Base-by-base conservation (phyloP, 768 basidiomycete species). In the Tricholoma flavovirens region DNA sequence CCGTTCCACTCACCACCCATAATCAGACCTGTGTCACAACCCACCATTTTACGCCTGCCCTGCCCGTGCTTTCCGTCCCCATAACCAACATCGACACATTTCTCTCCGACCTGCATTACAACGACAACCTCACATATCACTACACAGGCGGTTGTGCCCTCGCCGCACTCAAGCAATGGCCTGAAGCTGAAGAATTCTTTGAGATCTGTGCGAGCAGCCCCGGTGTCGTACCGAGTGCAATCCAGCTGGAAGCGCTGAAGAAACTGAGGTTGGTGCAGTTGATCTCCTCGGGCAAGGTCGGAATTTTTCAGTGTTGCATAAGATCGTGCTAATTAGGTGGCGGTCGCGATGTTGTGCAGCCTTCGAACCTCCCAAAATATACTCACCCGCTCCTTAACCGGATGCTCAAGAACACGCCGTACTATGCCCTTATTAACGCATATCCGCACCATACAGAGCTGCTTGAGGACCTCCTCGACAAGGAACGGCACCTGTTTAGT, bases 171-270 rank as follows among this genome's bases (percentile, higher is more conserved):
- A 83, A 84, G 62, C 74, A 75, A 15, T 93, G 86, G 83, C 62
- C 73, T 2, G 78, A 84, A 8, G 89, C 93, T 0, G 82, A 84
- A 56, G 87, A 90, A 54, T 84, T 81, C 59, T 86, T 94, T 50
- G 93, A 96, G 70, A 87, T 88, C 24, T 87, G 86, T 56, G 84
- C 85, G 21, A 82, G 80, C 32, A 78, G 80, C 19, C 87, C 83
- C 4, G 86, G 79, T 22, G 73, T 67, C 9, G 77, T 70, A 38
- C 81, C 83, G 0, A 78, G 83, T 3, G 83, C 87, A 7, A 74
- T 94, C 3, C 93, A 96, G 67, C 69, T 93, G 62, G 93, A 94
- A 65, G 93, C 93, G 0, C 73, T 87, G 63, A 95, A 95, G 77
- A 93, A 94, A 70, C 72, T 93, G 48, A 71, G 80, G 19, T 74